Evolutionary conservation across 1,139 yeast genomes (phyloP), one percentile per base, ranked within the genome.

Genomic region (Arxiozyma telluris): DNA sequence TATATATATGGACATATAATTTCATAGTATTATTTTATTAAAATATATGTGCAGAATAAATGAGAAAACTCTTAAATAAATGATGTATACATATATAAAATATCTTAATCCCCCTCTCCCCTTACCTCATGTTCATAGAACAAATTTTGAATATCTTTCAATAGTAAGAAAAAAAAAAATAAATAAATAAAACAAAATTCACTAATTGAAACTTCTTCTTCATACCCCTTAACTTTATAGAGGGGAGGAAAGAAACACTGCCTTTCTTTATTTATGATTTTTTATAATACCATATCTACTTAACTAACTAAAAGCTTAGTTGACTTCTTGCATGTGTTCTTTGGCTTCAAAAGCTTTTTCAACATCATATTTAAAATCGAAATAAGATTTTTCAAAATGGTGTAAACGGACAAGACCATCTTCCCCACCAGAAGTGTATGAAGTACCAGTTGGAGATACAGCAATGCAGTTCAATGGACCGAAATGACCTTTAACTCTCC

Each of bases 401-500:
- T 93, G 98, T 62, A 93, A 82, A 76, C 98, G 88, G 59, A 93
- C 87, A 66, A 83, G 88, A 73, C 98, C 99, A 76, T 93, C 99
- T 79, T 93, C 98, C 69, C 97, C 96, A 56, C 98, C 99, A 61
- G 96, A 85, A 41, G 95, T 93, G 72, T 87, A 93, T 49, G 94
- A 87, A 48, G 86, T 81, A 55, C 98, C 98, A 66, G 84, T 87
- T 57, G 99, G 98, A 72, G 90, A 96, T 54, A 89, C 88, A 46
- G 96, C 96, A 59, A 94, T 79, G 59, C 89, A 84, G 76, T 94
- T 93, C 68, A 93, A 81, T 51, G 98, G 99, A 78, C 98, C 99
- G 79, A 93, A 93, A 77, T 94, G 99, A 57, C 98, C 98, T 74
- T 87, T 88, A 55, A 93, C 94, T 74, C 97, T 85, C 61, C 98